phyloP scores from a whole-genome alignment of 208 protist species.

The Acanthamoeba rhysodes region DNA sequence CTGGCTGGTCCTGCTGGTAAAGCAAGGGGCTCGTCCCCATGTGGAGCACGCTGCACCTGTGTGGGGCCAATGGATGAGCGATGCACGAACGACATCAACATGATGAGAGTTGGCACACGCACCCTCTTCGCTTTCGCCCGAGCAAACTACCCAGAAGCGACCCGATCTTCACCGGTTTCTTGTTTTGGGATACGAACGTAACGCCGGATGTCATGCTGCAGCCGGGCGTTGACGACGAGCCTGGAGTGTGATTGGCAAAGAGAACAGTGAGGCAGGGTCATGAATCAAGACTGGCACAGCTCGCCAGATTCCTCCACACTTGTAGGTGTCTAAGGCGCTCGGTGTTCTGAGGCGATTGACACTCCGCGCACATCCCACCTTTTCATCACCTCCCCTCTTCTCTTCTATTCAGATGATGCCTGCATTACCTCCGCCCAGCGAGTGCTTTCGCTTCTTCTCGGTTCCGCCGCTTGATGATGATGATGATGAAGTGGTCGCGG shows the following conservation, averaged over 20 bases:
- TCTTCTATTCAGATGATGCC: neutral
- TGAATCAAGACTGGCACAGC: neutral
- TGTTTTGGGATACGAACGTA: neutral
- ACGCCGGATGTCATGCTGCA: neutral
- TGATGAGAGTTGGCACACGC: neutral
- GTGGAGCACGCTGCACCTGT: conserved; percentile 54
- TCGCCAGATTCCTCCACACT: neutral
- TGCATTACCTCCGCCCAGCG: neutral
- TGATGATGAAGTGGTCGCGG: neutral
- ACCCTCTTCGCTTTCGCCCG: neutral
- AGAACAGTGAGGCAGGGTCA: neutral
- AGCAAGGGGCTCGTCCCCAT: conserved; percentile 32
- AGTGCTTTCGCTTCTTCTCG: conserved; percentile 34
- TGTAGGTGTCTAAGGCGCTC: neutral
- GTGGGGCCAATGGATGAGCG: neutral
- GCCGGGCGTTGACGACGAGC: neutral
- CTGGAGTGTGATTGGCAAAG: neutral
- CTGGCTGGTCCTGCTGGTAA: neutral
- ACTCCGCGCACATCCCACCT: neutral
- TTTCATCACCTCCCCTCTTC: neutral
- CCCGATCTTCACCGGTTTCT: neutral
- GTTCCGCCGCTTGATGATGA: neutral
- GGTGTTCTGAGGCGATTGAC: neutral
- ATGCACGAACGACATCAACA: neutral
- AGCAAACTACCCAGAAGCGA: neutral